Percentiles rank a stretch among this genome's conserved stretches.
Evolutionary conservation across 225 moss, liverwort and hornwort species (phyloP).

Genomic region (Marchantia polymorpha): DNA sequence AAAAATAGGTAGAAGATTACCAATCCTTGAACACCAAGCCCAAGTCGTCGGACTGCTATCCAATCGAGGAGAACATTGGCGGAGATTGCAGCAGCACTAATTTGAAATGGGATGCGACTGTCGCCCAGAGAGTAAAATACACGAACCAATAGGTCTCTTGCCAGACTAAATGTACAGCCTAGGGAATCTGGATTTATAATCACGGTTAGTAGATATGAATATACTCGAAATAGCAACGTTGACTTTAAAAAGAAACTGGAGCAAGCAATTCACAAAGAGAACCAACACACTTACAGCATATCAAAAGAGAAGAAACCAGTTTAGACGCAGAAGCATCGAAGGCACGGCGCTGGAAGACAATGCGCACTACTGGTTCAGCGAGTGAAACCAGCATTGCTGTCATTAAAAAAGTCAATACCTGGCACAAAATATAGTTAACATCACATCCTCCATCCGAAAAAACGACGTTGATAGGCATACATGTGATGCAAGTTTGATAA

Average conservation of each 20-base stretch:
- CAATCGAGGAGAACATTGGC: constrained; percentile 81
- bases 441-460: not conserved
- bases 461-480: not conserved
- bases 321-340: constrained; percentile 69
- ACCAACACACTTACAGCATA: constrained; percentile 56
- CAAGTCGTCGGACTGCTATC: constrained; percentile 68
- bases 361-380: constrained; percentile 67
- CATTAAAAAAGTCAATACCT: constrained; percentile 66
- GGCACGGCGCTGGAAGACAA: constrained; percentile 72
- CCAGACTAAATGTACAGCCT: constrained; percentile 74
- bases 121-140: constrained; percentile 91
- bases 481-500: not conserved
- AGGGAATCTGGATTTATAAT: constrained; percentile 36
- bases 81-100: constrained; percentile 64
- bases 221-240: not conserved
- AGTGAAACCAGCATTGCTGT: constrained; percentile 73
- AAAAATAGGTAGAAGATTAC: constrained; percentile 25
- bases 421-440: not conserved
- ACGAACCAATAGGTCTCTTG: constrained; percentile 76
- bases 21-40: constrained; percentile 82
- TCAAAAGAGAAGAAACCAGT: constrained; percentile 79
- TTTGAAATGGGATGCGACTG: constrained; percentile 64
- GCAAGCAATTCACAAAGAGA: not conserved
- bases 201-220: not conserved
- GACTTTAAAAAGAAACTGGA: not conserved